phyloP scores from a whole-genome alignment of 1,139 yeast genomes.

The Sugiyamaella pinicola region DNA sequence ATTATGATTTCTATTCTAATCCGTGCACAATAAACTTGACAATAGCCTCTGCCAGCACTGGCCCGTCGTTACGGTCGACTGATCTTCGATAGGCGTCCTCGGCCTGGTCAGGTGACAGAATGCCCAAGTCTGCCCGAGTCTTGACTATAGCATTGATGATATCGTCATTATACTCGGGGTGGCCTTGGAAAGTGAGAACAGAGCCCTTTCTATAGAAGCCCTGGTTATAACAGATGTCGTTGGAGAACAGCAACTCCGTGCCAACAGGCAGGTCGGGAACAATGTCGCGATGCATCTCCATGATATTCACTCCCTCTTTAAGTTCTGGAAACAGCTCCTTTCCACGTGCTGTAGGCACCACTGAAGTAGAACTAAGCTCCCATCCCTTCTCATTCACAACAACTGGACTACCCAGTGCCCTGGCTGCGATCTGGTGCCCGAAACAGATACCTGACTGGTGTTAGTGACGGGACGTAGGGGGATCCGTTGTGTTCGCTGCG shows the following conservation, averaged over 20 bases:
- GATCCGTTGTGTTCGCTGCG: too few species aligned
- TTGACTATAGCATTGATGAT: conserved; percentile 38
- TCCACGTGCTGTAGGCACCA: conserved; percentile 50
- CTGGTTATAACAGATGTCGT: conserved; percentile 63
- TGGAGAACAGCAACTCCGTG: conserved; percentile 47
- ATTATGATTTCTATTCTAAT: conserved; percentile 10
- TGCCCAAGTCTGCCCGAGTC: conserved; percentile 29
- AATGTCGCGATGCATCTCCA: conserved; percentile 73
- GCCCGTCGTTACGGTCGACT: conserved; percentile 38
- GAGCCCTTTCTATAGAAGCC: conserved; percentile 53
- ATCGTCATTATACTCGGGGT: conserved; percentile 71
- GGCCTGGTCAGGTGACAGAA: conserved; percentile 30
- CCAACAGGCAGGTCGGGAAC: conserved; percentile 53
- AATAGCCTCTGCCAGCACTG: conserved; percentile 37
- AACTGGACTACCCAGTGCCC: conserved; percentile 64
- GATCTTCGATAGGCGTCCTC: conserved; percentile 33
- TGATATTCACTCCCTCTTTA: conserved; percentile 45
- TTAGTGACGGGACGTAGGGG: conserved; percentile 44
- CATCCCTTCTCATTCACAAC: conserved; percentile 64
- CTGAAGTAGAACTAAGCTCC: conserved; percentile 66
- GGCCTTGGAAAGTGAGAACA: conserved; percentile 79
- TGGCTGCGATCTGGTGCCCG: conserved; percentile 80
- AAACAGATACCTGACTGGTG: conserved; percentile 60
- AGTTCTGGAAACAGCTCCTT: conserved; percentile 43
- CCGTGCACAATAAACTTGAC: conserved; percentile 36